Evolutionary conservation across 1,284 basidiomycete species (phyloP), one percentile per base, ranked within the genome.

Genomic region (Porodaedalea pini): DNA sequence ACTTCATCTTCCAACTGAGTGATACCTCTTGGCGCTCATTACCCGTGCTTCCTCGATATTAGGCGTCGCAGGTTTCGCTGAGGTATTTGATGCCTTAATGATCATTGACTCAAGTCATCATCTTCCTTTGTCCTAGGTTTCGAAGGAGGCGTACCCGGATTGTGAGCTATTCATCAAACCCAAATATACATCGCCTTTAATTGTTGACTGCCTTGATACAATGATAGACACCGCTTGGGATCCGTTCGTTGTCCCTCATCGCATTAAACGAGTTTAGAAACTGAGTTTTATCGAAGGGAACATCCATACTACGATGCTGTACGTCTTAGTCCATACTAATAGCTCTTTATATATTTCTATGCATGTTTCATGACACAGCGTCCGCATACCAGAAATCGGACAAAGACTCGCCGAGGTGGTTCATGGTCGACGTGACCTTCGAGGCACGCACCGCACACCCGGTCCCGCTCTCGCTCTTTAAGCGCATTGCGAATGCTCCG

Each of bases 291-390:
- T 45, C n/a, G 21, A 60, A 86, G 85, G 10, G 63, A 75, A 1
- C 93, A 97, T 70, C 94, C 94, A 0, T 99, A 98, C 71, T 95
- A 82, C 67, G 95, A 98, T 67, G 67, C 83, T 6, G 89, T 89
- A 67, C 63, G 80, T 67, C 43, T 19, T 48, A 39, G 44, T 32
- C 5, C 13, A 15, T 13, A 25, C n/a, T 15, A 43, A 15, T 45
- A 37, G 48, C 36, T 57, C 54, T 19, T 48, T 34, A 32, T 25
- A 11, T 36, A 2, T 3, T 50, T 29, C 39, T 25, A 34, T 52
- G 17, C 7, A 36, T 39, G 15, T 13, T 49, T 43, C 51, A 31
- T 56, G 55, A 50, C 58, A 51, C 23, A 59, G 53, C 43, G 40
- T 17, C 21, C 8, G 8, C 54, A 23, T 54, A 47, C 5, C 63